Conservation (phyloP, 129 eudicot species). For the Heracleum sosnowskyi region DNA sequence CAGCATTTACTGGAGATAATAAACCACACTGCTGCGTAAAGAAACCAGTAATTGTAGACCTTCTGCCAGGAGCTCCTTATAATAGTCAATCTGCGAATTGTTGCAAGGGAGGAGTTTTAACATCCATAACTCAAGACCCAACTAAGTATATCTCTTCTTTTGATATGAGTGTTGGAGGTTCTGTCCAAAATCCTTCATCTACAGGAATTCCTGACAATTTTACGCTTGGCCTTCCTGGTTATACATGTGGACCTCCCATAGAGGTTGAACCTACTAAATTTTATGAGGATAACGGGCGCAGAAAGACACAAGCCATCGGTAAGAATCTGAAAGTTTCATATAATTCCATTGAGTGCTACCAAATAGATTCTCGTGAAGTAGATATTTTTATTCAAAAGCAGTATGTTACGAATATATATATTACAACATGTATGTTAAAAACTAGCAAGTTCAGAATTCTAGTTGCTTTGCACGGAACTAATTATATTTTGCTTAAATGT, state of each 20-base stretch:
- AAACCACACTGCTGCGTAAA: constrained; percentile 67
- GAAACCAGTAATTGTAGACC: constrained; percentile 69
- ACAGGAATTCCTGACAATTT: constrained; percentile 39
- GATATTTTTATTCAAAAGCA: no score
- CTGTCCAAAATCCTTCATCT: not conserved
- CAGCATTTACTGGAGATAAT: constrained; percentile 20
- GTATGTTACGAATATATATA: no score
- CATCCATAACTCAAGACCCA: constrained; percentile 55
- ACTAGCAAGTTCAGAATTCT: not conserved
- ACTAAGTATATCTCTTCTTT: constrained; percentile 37
- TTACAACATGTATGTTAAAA: no score
- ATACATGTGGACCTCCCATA: constrained; percentile 55
- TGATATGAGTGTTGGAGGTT: constrained; percentile 42
- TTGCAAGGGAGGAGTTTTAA: constrained; percentile 62
- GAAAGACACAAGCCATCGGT: constrained; percentile 73
- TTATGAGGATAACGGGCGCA: constrained; percentile 49
- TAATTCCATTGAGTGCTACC: not conserved
- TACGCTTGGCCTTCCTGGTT: constrained; percentile 56
- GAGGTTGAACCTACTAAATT: constrained; percentile 54
- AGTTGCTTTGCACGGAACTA: no score
- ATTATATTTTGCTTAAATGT: not conserved
- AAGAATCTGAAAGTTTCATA: not conserved
- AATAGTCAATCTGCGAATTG: constrained; percentile 62
- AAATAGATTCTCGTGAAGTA: no score
- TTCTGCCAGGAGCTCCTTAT: constrained; percentile 55